A percentile compares a stretch with the other conserved stretches of the same genome.
phyloP scores from a whole-genome alignment of 192 early-diverging fungal species.

The Rhizophagus clarus region DNA sequence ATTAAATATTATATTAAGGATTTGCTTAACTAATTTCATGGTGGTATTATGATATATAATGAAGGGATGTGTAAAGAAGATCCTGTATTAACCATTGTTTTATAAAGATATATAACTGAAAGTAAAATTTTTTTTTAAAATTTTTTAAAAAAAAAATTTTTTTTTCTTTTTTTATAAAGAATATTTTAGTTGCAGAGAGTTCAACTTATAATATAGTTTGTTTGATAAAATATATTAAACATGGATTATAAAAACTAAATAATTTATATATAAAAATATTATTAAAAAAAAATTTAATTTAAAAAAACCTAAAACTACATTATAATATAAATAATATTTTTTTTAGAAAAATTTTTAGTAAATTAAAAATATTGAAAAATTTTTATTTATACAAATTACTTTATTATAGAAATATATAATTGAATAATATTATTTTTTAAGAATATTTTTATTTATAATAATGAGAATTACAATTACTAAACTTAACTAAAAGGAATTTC shows the following conservation, averaged over 20 bases:
- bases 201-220: constrained; percentile 38
- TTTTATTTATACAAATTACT: too few relatives aligned
- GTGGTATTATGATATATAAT: constrained; percentile 87
- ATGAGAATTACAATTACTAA: too few relatives aligned
- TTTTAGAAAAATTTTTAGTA: too few relatives aligned
- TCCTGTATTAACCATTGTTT: constrained; percentile 82
- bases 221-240: constrained; percentile 45
- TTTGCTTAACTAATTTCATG: constrained; percentile 85
- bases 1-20: constrained; percentile 77
- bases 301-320: not conserved
- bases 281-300: constrained; percentile 36
- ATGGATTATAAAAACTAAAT: constrained; percentile 43
- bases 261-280: constrained; percentile 39
- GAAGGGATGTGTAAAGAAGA: constrained; percentile 89
- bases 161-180: constrained; percentile 27
- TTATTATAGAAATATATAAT: too few relatives aligned
- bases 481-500: too few relatives aligned
- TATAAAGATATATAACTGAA: constrained; percentile 66
- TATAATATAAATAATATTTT: too few relatives aligned
- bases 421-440: too few relatives aligned
- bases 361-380: too few relatives aligned
- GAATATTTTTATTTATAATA: too few relatives aligned
- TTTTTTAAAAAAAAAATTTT: not conserved
- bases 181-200: constrained; percentile 47
- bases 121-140: not conserved